Evolutionary conservation across 345 rosid species (phyloP), one percentile per base, ranked within the genome.

Genomic region (Abelmoschus esculentus): DNA sequence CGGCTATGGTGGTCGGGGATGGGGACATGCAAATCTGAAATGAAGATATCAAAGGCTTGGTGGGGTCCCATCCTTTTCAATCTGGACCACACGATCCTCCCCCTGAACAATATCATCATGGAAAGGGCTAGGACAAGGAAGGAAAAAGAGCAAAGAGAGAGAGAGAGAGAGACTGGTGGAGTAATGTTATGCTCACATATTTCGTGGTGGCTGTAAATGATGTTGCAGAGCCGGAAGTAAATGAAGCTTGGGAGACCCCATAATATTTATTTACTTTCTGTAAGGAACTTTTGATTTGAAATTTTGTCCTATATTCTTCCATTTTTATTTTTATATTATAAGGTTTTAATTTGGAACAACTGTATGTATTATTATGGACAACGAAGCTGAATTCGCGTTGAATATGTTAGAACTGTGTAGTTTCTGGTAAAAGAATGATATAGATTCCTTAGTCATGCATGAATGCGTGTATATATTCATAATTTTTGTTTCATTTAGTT

Each of bases 11-110:
- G 52, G 4, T 49, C 63, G 47, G 52, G 55, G 40, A 85, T 63
- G 67, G 80, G 71, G 85, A 83, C 85, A 75, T 67, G 14, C 55
- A 63, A 86, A 86, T 82, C 84, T 77, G 61, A 65, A 63, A 17
- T 28, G 14, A 75, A 77, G 75, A 76, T 61, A 83, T 80, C 83
- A 82, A 70, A 6, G 12, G 64, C 46, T 74, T 5, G 76, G 15
- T 74, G 82, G 87, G 84, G 13, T 76, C 81, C 71, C 7, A 7
- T 40, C 40, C 71, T 65, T 14, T 47, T 58, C 55, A 74, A 66
- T 53, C 31, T 34, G 18, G 47, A 61, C 71, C 53, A 18, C 80
- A 32, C 69, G 50, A 64, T 15, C 19, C 40, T 2, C 32, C 4
- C 31, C 42, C 42, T 17, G 19, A 36, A 31, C 7, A 6, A 38